These are phyloP conservation scores for Sphaceloma murrayae DNA, from an alignment of 2,329 filamentous ascomycete species.

Conservation along the genomic window DNA sequence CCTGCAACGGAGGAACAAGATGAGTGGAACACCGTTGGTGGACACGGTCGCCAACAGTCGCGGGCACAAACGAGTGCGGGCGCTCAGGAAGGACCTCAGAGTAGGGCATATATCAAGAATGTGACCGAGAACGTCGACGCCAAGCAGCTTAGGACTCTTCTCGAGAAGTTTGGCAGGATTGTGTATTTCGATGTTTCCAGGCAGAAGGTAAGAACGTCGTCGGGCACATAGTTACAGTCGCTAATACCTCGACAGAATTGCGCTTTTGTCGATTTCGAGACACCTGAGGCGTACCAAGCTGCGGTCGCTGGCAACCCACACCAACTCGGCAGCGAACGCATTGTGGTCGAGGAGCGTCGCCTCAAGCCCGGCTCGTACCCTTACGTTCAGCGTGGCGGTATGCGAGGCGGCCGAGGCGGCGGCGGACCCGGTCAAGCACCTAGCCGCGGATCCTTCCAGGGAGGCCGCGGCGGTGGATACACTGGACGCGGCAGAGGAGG, in stretches of 20 bases:
- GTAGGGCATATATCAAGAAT: conserved; percentile 88
- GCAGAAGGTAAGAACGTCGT: conserved; percentile 55
- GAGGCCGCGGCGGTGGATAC: conserved; percentile 52
- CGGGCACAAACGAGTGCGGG: conserved; percentile 54
- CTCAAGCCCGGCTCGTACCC: conserved; percentile 38
- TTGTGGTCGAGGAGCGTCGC: conserved; percentile 82
- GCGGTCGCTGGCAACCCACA: conserved; percentile 80
- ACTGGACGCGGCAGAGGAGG: conserved; percentile 34
- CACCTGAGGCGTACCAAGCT: conserved; percentile 68
- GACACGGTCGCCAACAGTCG: conserved; percentile 73
- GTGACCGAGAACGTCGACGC: conserved; percentile 81
- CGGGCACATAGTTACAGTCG: too few species aligned
- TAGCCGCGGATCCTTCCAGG: conserved; percentile 60
- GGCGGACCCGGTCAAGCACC: conserved; percentile 39
- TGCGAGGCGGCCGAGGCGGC: conserved; percentile 31
- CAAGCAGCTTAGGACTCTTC: conserved; percentile 57
- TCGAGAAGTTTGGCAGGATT: conserved; percentile 60
- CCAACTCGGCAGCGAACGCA: conserved; percentile 68
- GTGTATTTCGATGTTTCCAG: conserved; percentile 56
- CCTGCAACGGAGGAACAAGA: conserved; percentile 41
- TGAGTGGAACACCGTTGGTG: conserved; percentile 82
- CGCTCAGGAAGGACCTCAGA: conserved; percentile 67
- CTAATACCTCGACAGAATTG: conserved; percentile 58
- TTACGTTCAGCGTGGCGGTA: conserved; percentile 31
- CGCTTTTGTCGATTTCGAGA: conserved; percentile 90